Evolutionary conservation across 2,329 filamentous ascomycete species (phyloP), one percentile per base, ranked within the genome.

Genomic region (Lecanicillium sp.): DNA sequence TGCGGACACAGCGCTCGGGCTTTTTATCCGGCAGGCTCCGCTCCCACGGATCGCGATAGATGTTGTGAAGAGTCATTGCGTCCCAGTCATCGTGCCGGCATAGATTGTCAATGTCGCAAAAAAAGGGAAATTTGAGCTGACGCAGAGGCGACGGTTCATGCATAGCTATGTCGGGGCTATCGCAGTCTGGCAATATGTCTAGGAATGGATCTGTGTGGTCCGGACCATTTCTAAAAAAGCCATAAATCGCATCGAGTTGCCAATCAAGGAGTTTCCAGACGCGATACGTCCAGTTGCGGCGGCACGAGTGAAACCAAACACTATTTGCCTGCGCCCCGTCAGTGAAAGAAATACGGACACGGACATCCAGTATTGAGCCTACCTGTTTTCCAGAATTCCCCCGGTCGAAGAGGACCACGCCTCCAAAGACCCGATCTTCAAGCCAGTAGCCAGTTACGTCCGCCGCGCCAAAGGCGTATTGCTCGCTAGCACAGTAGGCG

Each of bases 361-460:
- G n/a, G n/a, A n/a, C n/a, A n/a, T n/a, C n/a, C n/a, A n/a, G n/a
- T n/a, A n/a, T n/a, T n/a, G 13, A 28, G 8, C 25, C 2, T 18
- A 40, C 38, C 32, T 40, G 32, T 31, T 15, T 35, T 27, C 38
- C 38, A 2, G 28, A 40, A 10, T 15, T 10, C 3, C 38, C 38
- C 22, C 54, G 41, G 31, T 56, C 50, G 29, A 58, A 58, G 4
- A 56, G 30, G 0, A 50, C 43, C 2, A 58, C 54, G n/a, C 54
- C 54, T 11, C 54, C 53, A 12, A 57, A 41, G 28, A 56, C 52
- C 15, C 48, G 47, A 14, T 39, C 37, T 32, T 56, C 54, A 7
- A 51, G 50, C 54, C 53, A 56, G 42, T 49, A 57, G 3, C 51
- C 54, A 2, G 45, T 41, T 19, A 42, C 11, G 19, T 49, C 44